phyloP scores from a whole-genome alignment of 805 yeast genomes.

The Metschnikowia santaceciliae region DNA sequence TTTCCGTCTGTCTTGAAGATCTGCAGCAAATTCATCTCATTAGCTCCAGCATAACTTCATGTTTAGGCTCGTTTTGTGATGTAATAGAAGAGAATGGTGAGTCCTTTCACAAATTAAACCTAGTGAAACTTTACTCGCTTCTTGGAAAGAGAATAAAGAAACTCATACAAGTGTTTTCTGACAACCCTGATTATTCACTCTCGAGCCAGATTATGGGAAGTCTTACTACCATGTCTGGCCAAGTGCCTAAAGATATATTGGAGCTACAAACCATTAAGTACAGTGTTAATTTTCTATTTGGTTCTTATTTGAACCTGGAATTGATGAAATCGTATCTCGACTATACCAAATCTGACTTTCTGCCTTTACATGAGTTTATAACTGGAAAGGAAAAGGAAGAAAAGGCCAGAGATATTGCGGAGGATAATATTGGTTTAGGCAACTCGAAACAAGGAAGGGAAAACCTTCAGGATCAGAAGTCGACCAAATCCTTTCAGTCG shows the following conservation, averaged over 20 bases:
- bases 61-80: slow-evolving; percentile 25
- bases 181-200: slow-evolving; percentile 15
- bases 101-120: slow-evolving; percentile 38
- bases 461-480: slow-evolving; percentile 17
- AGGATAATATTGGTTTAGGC: slow-evolving; percentile 22
- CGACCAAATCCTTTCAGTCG: slow-evolving; percentile 18
- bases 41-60: background rate
- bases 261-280: slow-evolving; percentile 33
- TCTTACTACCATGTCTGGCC: slow-evolving; percentile 18
- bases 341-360: slow-evolving; percentile 19
- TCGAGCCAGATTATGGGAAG: slow-evolving; percentile 18
- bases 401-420: slow-evolving; percentile 24
- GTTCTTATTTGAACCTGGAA: slow-evolving; percentile 34
- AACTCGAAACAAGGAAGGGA: background rate
- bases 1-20: slow-evolving; percentile 2
- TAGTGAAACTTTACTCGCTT: slow-evolving; percentile 33
- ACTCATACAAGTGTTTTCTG: slow-evolving; percentile 28
- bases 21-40: background rate
- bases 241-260: slow-evolving; percentile 34
- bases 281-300: slow-evolving; percentile 46
- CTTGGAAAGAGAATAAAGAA: slow-evolving; percentile 35
- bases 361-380: slow-evolving; percentile 18
- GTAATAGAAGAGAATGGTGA: slow-evolving; percentile 31
- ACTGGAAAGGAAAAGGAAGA: slow-evolving; percentile 16
- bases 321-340: slow-evolving; percentile 23